Evolutionary conservation across 1,139 yeast genomes (phyloP).

Genomic region (Kodamaea fungicola): DNA sequence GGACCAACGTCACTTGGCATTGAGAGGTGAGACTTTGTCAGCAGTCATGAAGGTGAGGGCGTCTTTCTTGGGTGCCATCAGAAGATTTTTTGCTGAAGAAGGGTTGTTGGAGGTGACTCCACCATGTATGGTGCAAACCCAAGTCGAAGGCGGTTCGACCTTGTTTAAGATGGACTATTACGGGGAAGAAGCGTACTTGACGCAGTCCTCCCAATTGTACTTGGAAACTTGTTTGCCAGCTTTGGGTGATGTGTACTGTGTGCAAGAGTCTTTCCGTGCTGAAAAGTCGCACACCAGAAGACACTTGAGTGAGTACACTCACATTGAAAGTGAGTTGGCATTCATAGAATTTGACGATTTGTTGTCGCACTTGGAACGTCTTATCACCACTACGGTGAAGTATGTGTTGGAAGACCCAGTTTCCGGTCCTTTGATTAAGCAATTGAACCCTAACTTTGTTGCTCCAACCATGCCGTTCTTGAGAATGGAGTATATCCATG

Average conservation of each 20-base stretch:
- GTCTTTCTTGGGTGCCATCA: conserved; percentile 63
- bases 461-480: conserved; percentile 83
- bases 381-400: conserved; percentile 66
- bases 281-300: conserved; percentile 99
- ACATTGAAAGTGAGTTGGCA: conserved; percentile 90
- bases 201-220: conserved; percentile 96
- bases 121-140: conserved; percentile 99
- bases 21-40: conserved; percentile 92
- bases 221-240: conserved; percentile 96
- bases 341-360: conserved; percentile 85
- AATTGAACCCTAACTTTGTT: conserved; percentile 86
- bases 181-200: conserved; percentile 94
- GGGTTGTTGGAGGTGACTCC: conserved; percentile 90
- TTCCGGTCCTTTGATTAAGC: conserved; percentile 84
- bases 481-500: conserved; percentile 88
- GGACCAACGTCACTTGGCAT: conserved; percentile 91
- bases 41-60: conserved; percentile 98
- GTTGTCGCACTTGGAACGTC: conserved; percentile 77
- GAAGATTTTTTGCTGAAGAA: conserved; percentile 76
- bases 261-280: conserved; percentile 98
- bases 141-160: conserved; percentile 99
- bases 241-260: conserved; percentile 93
- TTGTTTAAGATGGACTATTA: conserved; percentile 90
- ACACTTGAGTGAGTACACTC: conserved; percentile 96
- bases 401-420: conserved; percentile 84